Percentiles rank a stretch among this genome's conserved stretches.
Conservation (phyloP, 495 filamentous ascomycete genomes). For the Lepraria neglecta region DNA sequence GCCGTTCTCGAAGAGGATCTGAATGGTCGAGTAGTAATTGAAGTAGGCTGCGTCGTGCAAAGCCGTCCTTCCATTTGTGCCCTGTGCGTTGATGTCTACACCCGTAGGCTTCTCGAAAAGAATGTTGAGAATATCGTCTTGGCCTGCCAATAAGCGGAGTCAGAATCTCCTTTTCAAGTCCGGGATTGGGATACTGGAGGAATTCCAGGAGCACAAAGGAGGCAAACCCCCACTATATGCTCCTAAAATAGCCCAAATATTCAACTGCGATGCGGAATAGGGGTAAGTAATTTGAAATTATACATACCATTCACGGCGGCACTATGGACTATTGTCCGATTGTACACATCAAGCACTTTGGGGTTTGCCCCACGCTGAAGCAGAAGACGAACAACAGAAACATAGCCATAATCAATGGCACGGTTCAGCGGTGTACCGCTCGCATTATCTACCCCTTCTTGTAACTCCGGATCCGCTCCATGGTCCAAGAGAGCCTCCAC, state of each 20-base stretch:
- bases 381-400: constrained; percentile 27
- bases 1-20: constrained; percentile 24
- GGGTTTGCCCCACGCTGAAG: constrained; percentile 29
- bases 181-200: no score
- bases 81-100: constrained; percentile 29
- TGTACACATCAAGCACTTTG: constrained; percentile 14
- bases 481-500: constrained; percentile 13
- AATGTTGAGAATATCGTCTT: constrained; percentile 11
- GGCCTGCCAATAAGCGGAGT: not conserved
- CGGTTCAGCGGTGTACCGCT: constrained; percentile 24
- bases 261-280: no score
- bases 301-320: constrained; percentile 16
- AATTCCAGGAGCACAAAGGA: no score
- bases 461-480: constrained; percentile 15
- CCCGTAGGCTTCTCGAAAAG: constrained; percentile 18
- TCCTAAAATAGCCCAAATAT: no score
- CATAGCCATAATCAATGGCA: constrained; percentile 27
- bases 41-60: constrained; percentile 27
- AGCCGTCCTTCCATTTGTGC: constrained; percentile 26
- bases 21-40: constrained; percentile 16
- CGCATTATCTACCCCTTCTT: constrained; percentile 3
- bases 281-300: no score
- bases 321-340: constrained; percentile 21
- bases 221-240: no score
- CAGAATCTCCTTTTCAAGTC: no score